Conservation (phyloP, 495 filamentous ascomycete species). For the Durotheca rogersii region DNA sequence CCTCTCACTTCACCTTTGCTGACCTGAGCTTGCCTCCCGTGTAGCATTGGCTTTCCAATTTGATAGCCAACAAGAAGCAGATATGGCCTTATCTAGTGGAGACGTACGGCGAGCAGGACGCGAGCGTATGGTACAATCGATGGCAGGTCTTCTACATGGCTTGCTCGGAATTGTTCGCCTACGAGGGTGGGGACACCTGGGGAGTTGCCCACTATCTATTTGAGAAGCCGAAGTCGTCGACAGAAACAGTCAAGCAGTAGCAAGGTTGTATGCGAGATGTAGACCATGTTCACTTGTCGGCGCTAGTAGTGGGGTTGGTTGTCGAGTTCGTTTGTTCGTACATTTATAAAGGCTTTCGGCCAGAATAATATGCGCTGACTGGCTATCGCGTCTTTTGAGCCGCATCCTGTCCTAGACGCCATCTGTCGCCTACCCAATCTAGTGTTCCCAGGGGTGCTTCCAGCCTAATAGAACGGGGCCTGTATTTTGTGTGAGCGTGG, state of each 20-base stretch:
- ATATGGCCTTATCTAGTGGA: slow-evolving; percentile 61
- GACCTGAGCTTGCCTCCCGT: slow-evolving; percentile 16
- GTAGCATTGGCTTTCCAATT: slow-evolving; percentile 59
- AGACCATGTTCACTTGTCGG: no score
- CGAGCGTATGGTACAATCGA: slow-evolving; percentile 59
- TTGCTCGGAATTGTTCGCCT: slow-evolving; percentile 65
- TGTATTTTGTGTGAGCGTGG: slow-evolving; percentile 34
- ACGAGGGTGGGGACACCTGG: slow-evolving; percentile 61
- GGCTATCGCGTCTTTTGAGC: background rate
- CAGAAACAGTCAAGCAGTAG: slow-evolving; percentile 5
- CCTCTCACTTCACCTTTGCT: no score
- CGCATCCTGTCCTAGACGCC: slow-evolving; percentile 1
- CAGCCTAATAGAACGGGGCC: slow-evolving; percentile 79
- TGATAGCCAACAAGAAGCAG: slow-evolving; percentile 52
- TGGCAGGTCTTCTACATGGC: slow-evolving; percentile 72
- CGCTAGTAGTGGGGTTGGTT: no score
- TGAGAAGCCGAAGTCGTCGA: slow-evolving; percentile 44
- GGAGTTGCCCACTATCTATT: slow-evolving; percentile 65
- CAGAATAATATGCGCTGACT: no score
- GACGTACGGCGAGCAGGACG: slow-evolving; percentile 58
- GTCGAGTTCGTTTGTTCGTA: no score
- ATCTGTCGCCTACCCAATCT: no score
- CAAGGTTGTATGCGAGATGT: no score
- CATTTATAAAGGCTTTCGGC: no score
- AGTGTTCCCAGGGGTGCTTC: slow-evolving; percentile 99